Evolutionary conservation across 75 land plant genomes (phyloP).

Genomic region (Pseudotsuga menziesii): DNA sequence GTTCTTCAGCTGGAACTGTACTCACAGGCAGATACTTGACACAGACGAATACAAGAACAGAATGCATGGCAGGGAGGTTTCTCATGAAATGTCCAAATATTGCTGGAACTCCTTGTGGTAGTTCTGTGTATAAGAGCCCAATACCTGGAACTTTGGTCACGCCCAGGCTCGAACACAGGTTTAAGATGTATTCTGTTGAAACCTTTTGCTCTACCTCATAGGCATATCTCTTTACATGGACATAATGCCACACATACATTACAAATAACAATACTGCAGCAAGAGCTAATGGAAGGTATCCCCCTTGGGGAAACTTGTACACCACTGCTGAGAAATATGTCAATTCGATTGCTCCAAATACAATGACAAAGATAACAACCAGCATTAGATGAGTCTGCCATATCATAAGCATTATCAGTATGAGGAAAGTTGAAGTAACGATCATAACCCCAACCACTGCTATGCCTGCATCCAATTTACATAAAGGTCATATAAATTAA

Average conservation of each 20-base stretch:
- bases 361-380: constrained; percentile 12
- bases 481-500: too few relatives aligned
- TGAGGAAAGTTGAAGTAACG: constrained; percentile 25
- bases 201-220: constrained; percentile 53
- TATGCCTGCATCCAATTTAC: constrained; percentile 18
- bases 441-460: constrained; percentile 36
- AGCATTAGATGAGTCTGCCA: constrained; percentile 23
- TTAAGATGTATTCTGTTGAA: constrained; percentile 19
- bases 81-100: constrained; percentile 50
- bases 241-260: constrained; percentile 74
- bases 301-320: constrained; percentile 53
- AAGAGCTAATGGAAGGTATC: constrained; percentile 58
- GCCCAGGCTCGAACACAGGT: constrained; percentile 18
- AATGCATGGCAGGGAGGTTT: constrained; percentile 53
- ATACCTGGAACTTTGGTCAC: constrained; percentile 41
- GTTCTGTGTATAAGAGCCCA: constrained; percentile 58
- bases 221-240: constrained; percentile 22
- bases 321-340: constrained; percentile 31
- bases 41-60: constrained; percentile 51
- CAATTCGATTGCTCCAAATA: constrained; percentile 24
- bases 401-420: constrained; percentile 40
- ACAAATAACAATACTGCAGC: constrained; percentile 33
- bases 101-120: constrained; percentile 59
- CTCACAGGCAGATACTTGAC: constrained; percentile 54
- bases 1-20: constrained; percentile 33